A percentile compares a stretch with the other conserved stretches of the same genome.
Conservation (phyloP, 768 basidiomycete species). For the Serendipita sp. region DNA sequence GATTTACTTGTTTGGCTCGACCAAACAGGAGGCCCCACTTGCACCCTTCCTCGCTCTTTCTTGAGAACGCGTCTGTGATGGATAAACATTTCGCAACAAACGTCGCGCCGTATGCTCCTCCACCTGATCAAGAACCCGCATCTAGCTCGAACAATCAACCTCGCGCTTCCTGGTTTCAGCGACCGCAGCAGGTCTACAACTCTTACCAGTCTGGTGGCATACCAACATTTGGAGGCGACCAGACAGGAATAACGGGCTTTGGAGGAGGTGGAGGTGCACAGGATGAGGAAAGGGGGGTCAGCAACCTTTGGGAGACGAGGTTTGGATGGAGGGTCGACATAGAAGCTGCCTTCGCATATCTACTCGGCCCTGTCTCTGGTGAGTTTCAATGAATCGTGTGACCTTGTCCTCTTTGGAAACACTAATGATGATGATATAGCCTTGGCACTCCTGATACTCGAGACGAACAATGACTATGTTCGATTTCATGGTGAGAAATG, state of each 20-base stretch:
- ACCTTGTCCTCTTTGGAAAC: neutral
- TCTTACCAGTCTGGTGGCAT: constrained; percentile 62
- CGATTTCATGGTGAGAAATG: constrained; percentile 52
- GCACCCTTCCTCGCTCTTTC: neutral
- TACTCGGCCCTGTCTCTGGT: constrained; percentile 63
- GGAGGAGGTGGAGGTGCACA: constrained; percentile 20
- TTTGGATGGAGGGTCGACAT: constrained; percentile 52
- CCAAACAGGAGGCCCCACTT: neutral
- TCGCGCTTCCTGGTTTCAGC: constrained; percentile 18
- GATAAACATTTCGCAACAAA: constrained; percentile 9
- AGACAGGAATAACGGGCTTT: constrained; percentile 13
- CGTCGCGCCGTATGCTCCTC: constrained; percentile 29
- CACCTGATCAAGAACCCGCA: constrained; percentile 37
- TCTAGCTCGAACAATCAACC: constrained; percentile 18
- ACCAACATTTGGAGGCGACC: constrained; percentile 37
- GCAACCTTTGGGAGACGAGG: constrained; percentile 56
- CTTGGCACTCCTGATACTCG: constrained; percentile 46
- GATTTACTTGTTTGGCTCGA: neutral
- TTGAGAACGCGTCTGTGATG: neutral
- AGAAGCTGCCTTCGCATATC: constrained; percentile 46
- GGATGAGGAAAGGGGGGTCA: constrained; percentile 28
- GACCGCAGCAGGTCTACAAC: constrained; percentile 28
- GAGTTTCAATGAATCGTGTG: constrained; percentile 15
- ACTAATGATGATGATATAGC: constrained; percentile 26
- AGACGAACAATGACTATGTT: constrained; percentile 61